Evolutionary conservation across 2,329 filamentous ascomycete species (phyloP), one percentile per base, ranked within the genome.

Genomic region (Colletotrichum australisinense): DNA sequence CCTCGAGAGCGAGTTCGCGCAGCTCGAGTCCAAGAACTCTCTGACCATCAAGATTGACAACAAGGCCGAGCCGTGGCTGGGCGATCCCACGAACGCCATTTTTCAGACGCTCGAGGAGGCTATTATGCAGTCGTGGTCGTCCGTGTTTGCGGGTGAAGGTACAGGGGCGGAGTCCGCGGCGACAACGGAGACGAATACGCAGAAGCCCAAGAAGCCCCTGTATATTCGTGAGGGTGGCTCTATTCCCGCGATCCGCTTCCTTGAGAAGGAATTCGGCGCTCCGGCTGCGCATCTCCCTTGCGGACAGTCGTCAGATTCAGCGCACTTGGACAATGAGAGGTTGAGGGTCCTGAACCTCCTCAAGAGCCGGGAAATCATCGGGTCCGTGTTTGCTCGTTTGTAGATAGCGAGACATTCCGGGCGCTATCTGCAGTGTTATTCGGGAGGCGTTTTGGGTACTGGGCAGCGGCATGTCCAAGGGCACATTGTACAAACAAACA

Each of bases 161-260:
- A 72, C 71, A 59, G 63, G 26, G 73, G 52, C 7, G 22, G 24
- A 42, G 7, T 30, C 42, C 1, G 56, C 22, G 6, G 63, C 19
- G 16, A 52, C 28, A 7, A 19, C 42, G 19, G 79, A 78, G 2
- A 81, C 8, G 42, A 49, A 65, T 14, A 58, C 74, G 12, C 65
- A 70, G 62, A 83, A 81, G 49, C 82, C 84, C 4, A 87, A 85
- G 75, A 93, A 92, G 77, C 96, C 95, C 0, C 87, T 99, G 4
- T 98, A 97, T 81, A 99, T 99, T 77, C 91, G 97, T 11, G 97
- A 99, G 83, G 97, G 97, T 14, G 97, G 97, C 5, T 97, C 94
- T 0, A 99, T 99, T 77, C 97, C 97, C 0, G 94, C 94, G 0
- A 98, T 98, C 69, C 88, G 97, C 6, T 98, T 98, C 80, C 81